Evolutionary conservation across 768 basidiomycete genomes (phyloP).

Genomic region (Clavulina sp.): DNA sequence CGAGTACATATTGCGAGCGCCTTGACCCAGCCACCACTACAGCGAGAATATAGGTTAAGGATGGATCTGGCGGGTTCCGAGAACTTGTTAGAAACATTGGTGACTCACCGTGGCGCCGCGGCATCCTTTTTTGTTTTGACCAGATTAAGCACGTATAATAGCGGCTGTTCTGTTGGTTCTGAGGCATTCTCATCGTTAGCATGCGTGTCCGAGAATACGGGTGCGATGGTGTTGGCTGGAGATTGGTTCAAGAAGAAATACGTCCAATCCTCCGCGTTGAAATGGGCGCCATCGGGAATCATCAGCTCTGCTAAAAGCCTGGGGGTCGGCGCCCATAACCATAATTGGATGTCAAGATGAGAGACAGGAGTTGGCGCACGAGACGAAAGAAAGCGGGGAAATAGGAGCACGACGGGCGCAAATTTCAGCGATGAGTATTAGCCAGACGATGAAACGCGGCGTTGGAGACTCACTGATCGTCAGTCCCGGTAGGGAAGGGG

Average conservation of each 20-base stretch:
- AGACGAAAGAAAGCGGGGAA: neutral
- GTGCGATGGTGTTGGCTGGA: constrained; percentile 68
- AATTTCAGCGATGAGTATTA: no score
- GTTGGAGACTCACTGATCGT: constrained; percentile 57
- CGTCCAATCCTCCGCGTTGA: constrained; percentile 92
- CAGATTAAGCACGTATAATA: constrained; percentile 78
- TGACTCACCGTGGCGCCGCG: constrained; percentile 47
- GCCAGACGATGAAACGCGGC: neutral
- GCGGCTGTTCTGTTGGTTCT: constrained; percentile 24
- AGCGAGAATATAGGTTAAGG: neutral
- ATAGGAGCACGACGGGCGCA: neutral
- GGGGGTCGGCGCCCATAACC: constrained; percentile 1
- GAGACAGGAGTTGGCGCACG: neutral
- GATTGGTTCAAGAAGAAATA: constrained; percentile 97
- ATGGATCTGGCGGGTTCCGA: neutral
- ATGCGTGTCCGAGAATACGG: constrained; percentile 43
- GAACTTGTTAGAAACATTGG: neutral
- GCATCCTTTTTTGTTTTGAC: constrained; percentile 87
- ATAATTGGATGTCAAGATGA: constrained; percentile 11
- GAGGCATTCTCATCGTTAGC: constrained; percentile 14
- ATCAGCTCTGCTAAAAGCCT: constrained; percentile 92
- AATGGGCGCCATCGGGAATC: constrained; percentile 96
- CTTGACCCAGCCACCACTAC: constrained; percentile 83
- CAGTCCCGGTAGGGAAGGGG: constrained; percentile 81
- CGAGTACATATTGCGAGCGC: constrained; percentile 87